Base-by-base conservation (phyloP, 2,329 filamentous ascomycete species). In the Phyllosticta citribraziliensis region DNA sequence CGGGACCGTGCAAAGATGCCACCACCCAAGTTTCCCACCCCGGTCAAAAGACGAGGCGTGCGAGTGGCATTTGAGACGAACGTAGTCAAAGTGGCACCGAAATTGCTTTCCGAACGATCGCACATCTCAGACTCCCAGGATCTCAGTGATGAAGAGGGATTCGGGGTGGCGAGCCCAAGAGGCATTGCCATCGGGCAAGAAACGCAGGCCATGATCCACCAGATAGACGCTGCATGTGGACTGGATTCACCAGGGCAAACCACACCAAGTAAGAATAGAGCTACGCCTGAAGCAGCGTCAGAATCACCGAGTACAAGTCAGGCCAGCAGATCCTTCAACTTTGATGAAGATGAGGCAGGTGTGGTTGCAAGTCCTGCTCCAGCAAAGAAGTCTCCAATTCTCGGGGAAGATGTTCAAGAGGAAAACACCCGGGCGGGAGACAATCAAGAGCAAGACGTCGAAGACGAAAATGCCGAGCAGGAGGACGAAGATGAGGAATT, bases 181-280 rank as follows among this genome's bases (percentile, higher is more conserved):
- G 58, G 54, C 24, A 30, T 57, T 11, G 59, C 56, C n/a, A 61
- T 61, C 6, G 59, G 59, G 1, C 54, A 61, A 22, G 59, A 61
- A n/a, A 61, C 59, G 1, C 59, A 61, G 19, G 59, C 59, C 8
- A 53, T 56, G 20, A 61, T 61, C n/a, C 59, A 50, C 22, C 54
- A 20, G 14, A 61, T 61, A 47, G 50, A 61, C 47, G 40, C 30
- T 25, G 30, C 20, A 2, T 61, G 40, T 25, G 30, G 40, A 17
- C 47, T 9, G n/a, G 14, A 33, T 12, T 33, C 33, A 19, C 14
- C 9, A 24, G 40, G 51, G 19, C 33, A 47, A 14, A 47, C 20
- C 12, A 19, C 10, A 9, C n/a, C 40, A 11, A 17, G 4, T n/a
- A 14, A n/a, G 3, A 14, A 20, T 6, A 5, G n/a, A 51, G 58